A percentile compares a stretch with the other conserved stretches of the same genome.
phyloP scores from a whole-genome alignment of 306 rosid genomes.

The Luffa aegyptiaca region DNA sequence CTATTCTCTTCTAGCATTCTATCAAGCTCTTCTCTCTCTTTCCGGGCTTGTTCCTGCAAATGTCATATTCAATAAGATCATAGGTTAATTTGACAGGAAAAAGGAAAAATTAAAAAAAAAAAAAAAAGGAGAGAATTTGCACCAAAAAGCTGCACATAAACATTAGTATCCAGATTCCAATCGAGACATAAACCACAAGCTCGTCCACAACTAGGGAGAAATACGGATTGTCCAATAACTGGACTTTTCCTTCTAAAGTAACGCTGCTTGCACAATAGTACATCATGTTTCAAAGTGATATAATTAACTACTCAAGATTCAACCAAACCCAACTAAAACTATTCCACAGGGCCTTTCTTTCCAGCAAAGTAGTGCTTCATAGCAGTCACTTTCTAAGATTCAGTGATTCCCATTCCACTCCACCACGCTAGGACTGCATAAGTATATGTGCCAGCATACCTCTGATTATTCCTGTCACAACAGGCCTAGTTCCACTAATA shows the following conservation, averaged over 20 bases:
- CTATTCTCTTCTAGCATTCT: slow-evolving; percentile 85
- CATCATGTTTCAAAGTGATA: background rate
- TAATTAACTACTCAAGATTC: background rate
- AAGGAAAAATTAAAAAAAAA: no score
- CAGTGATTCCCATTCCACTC: background rate
- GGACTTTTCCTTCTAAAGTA: background rate
- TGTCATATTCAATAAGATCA: background rate
- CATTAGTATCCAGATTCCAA: background rate
- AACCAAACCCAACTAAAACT: background rate
- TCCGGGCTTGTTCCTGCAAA: slow-evolving; percentile 63
- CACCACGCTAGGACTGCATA: background rate
- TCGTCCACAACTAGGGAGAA: background rate
- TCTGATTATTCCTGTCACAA: background rate
- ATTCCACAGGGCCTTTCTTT: background rate
- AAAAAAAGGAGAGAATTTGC: background rate
- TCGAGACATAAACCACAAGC: background rate
- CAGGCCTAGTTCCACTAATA: background rate
- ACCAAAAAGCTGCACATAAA: background rate
- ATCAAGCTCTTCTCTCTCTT: slow-evolving; percentile 83
- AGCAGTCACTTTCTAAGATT: background rate
- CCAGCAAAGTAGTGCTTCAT: background rate
- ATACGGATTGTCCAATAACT: background rate
- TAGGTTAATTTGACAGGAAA: background rate
- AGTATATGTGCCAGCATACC: background rate
- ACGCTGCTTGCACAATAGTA: background rate